Evolutionary conservation across 2,329 filamentous ascomycete species (phyloP).

Genomic region (Sporothrix humicola): DNA sequence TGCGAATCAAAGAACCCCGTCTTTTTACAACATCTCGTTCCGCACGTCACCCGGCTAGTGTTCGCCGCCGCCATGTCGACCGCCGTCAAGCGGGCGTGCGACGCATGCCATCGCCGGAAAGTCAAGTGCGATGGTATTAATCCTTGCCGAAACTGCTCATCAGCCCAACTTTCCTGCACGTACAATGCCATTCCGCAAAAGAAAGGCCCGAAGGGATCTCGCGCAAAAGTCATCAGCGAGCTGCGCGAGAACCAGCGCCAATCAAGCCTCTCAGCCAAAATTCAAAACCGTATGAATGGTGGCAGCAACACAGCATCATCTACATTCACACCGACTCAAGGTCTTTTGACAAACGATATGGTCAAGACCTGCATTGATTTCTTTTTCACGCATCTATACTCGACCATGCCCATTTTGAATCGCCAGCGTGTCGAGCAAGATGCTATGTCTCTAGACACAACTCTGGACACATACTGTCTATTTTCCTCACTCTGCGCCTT

Average conservation of each 20-base stretch:
- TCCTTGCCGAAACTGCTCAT: constrained; percentile 73
- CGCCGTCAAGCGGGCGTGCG: constrained; percentile 68
- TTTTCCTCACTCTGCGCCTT: constrained; percentile 69
- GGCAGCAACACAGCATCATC: constrained; percentile 53
- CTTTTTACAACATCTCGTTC: too few species aligned
- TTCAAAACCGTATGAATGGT: constrained; percentile 65
- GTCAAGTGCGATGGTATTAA: constrained; percentile 75
- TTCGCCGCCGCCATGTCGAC: constrained; percentile 49
- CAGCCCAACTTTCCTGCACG: constrained; percentile 70
- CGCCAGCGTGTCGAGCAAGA: constrained; percentile 64
- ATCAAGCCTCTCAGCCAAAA: constrained; percentile 66
- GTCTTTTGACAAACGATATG: constrained; percentile 65
- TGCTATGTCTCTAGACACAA: constrained; percentile 65
- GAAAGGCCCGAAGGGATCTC: constrained; percentile 75
- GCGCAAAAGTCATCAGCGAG: constrained; percentile 77
- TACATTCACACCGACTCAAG: constrained; percentile 61
- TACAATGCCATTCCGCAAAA: constrained; percentile 78
- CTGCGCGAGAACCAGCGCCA: constrained; percentile 71
- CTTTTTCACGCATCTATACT: constrained; percentile 71
- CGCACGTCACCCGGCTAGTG: too few species aligned
- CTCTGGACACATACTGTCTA: constrained; percentile 67
- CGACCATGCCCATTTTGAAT: constrained; percentile 67
- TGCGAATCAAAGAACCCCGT: too few species aligned
- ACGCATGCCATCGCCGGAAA: constrained; percentile 75
- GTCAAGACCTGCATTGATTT: constrained; percentile 71